phyloP scores from a whole-genome alignment of 768 basidiomycete species.

The Megacollybia marginata region DNA sequence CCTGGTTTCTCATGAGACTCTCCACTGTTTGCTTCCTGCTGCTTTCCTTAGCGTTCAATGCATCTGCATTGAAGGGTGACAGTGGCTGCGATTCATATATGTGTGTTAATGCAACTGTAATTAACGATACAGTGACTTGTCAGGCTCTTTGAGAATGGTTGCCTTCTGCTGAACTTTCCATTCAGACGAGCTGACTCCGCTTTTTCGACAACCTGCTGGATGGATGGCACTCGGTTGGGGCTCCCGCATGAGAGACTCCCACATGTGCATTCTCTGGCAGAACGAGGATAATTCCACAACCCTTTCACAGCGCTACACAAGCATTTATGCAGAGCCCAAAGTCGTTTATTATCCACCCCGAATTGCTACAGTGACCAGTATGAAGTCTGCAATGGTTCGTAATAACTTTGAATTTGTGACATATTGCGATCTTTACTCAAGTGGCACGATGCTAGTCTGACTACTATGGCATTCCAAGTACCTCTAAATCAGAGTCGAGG shows the following conservation, averaged over 20 bases:
- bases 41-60: slow-evolving; percentile 1
- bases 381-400: slow-evolving; percentile 26
- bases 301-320: slow-evolving; percentile 49
- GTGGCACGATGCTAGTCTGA: slow-evolving; percentile 19
- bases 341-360: slow-evolving; percentile 37
- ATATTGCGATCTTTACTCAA: slow-evolving; percentile 3
- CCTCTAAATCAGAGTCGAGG: slow-evolving; percentile 29
- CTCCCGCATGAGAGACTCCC: slow-evolving; percentile 35
- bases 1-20: no score
- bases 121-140: slow-evolving; percentile 38
- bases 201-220: slow-evolving; percentile 30
- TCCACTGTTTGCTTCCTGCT: neutral
- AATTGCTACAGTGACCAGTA: slow-evolving; percentile 30
- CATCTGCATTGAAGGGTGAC: slow-evolving; percentile 31
- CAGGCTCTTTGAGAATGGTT: slow-evolving; percentile 11
- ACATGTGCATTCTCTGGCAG: slow-evolving; percentile 52
- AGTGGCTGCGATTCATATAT: slow-evolving; percentile 34
- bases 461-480: slow-evolving; percentile 34
- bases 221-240: slow-evolving; percentile 57
- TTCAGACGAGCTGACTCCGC: slow-evolving; percentile 37
- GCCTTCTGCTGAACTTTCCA: neutral
- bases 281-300: slow-evolving; percentile 44
- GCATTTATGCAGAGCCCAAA: slow-evolving; percentile 39
- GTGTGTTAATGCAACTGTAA: slow-evolving; percentile 42
- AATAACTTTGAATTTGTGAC: neutral